These are phyloP conservation scores for Penicillium sp. DNA, from an alignment of 2,329 filamentous ascomycete species.

Conservation along the genomic window DNA sequence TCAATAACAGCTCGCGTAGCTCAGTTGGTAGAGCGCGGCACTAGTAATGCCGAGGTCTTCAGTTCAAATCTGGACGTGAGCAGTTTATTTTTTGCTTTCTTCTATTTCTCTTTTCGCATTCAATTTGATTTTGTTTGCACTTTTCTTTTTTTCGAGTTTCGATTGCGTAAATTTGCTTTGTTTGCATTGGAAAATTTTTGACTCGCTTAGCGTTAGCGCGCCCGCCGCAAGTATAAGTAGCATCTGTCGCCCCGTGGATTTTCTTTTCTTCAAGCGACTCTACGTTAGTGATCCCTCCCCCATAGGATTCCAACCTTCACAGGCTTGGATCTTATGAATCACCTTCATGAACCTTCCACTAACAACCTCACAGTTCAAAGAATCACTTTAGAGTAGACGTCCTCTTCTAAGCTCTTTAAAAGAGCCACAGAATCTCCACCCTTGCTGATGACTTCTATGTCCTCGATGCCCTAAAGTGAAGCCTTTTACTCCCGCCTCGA, in stretches of 20 bases:
- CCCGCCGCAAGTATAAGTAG: slow-evolving; percentile 29
- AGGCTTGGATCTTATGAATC: not conserved
- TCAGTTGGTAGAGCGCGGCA: not conserved
- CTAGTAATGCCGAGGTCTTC: not conserved
- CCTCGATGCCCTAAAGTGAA: slow-evolving; percentile 90
- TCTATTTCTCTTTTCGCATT: not conserved
- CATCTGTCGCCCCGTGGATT: slow-evolving; percentile 19
- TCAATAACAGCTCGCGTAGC: not conserved
- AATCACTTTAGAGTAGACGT: slow-evolving; percentile 99
- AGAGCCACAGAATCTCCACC: slow-evolving; percentile 89
- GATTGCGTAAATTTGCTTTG: not conserved
- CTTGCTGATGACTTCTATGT: slow-evolving; percentile 88
- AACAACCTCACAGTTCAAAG: slow-evolving; percentile 53
- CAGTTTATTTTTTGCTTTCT: not conserved
- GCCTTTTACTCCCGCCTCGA: slow-evolving; percentile 55
- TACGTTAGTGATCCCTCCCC: slow-evolving; percentile 38
- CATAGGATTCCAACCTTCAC: slow-evolving; percentile 17
- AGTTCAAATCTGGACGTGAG: not conserved
- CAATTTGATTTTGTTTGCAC: not conserved
- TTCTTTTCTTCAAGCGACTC: slow-evolving; percentile 45
- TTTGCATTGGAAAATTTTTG: not conserved
- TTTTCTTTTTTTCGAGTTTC: not conserved
- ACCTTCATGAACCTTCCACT: slow-evolving; percentile 10
- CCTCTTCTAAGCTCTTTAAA: slow-evolving; percentile 86
- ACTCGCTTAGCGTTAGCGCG: slow-evolving; percentile 32